A percentile compares a stretch with the other conserved stretches of the same genome.
Conservation (phyloP, 192 early-diverging fungal genomes). For the Podila clonocystis region DNA sequence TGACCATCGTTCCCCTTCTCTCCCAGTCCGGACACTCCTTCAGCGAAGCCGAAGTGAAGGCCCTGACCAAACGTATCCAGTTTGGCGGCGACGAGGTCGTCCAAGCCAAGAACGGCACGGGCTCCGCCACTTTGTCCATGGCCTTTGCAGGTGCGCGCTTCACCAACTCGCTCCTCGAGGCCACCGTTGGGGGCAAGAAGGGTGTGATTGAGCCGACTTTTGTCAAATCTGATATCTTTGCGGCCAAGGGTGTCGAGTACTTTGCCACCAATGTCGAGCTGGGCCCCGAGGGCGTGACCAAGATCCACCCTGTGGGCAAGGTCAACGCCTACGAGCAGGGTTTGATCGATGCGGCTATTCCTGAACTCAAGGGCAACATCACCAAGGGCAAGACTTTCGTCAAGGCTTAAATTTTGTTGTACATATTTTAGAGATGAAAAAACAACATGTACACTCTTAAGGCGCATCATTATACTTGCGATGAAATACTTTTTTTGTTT, state of each 20-base stretch:
- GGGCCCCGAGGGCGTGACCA: conserved; percentile 77
- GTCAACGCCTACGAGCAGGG: conserved; percentile 84
- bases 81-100: conserved; percentile 99
- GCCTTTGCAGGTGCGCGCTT: conserved; percentile 89
- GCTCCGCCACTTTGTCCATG: conserved; percentile 90
- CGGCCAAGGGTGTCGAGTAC: conserved; percentile 65
- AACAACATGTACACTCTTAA: background rate
- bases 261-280: conserved; percentile 83
- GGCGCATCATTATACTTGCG: background rate
- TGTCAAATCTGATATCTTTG: conserved; percentile 75
- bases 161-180: conserved; percentile 86
- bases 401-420: conserved; percentile 31
- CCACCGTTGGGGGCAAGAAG: conserved; percentile 70
- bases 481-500: background rate
- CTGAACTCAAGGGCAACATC: conserved; percentile 92
- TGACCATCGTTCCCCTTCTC: conserved; percentile 94
- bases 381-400: conserved; percentile 84
- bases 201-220: conserved; percentile 89
- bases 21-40: conserved; percentile 79
- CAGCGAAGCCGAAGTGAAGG: conserved; percentile 82
- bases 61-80: conserved; percentile 95
- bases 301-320: conserved; percentile 85
- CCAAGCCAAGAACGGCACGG: conserved; percentile 97
- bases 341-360: conserved; percentile 77
- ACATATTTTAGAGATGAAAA: conserved; percentile 23